Evolutionary conservation across 2,329 filamentous ascomycete genomes (phyloP).

Genomic region (Penicillium sp.): DNA sequence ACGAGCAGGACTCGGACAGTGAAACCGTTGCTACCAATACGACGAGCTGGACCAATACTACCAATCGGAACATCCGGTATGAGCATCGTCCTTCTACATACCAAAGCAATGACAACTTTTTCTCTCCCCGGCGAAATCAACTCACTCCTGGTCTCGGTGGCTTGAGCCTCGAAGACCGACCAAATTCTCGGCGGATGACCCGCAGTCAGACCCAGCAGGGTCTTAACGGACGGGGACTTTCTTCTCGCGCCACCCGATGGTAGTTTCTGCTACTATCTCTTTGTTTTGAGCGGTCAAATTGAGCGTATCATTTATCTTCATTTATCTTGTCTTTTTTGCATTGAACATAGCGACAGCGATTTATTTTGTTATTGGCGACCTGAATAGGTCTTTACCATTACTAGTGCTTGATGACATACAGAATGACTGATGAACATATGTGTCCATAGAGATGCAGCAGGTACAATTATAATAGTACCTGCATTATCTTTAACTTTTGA

Average conservation of each 20-base stretch:
- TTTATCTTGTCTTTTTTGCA: not conserved
- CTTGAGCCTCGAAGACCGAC: slow-evolving; percentile 35
- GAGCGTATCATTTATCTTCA: not conserved
- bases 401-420: not conserved
- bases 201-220: slow-evolving; percentile 35
- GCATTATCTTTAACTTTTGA: not conserved
- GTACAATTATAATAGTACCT: not conserved
- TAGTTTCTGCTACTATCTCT: not conserved
- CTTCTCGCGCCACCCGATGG: not conserved
- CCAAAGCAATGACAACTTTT: slow-evolving; percentile 17
- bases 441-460: not conserved
- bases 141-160: slow-evolving; percentile 35
- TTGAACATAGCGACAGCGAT: not conserved
- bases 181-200: slow-evolving; percentile 33
- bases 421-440: not conserved
- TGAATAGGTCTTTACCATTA: not conserved
- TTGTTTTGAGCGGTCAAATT: not conserved
- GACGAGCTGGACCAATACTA: slow-evolving; percentile 34
- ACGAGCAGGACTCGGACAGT: slow-evolving; percentile 37
- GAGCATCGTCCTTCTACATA: slow-evolving; percentile 22
- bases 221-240: slow-evolving; percentile 15
- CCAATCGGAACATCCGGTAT: slow-evolving; percentile 38
- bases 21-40: slow-evolving; percentile 38
- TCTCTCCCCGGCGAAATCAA: slow-evolving; percentile 32
- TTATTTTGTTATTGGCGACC: not conserved